Evolutionary conservation across 495 filamentous ascomycete species (phyloP).

Genomic region (Penicillium lagena): DNA sequence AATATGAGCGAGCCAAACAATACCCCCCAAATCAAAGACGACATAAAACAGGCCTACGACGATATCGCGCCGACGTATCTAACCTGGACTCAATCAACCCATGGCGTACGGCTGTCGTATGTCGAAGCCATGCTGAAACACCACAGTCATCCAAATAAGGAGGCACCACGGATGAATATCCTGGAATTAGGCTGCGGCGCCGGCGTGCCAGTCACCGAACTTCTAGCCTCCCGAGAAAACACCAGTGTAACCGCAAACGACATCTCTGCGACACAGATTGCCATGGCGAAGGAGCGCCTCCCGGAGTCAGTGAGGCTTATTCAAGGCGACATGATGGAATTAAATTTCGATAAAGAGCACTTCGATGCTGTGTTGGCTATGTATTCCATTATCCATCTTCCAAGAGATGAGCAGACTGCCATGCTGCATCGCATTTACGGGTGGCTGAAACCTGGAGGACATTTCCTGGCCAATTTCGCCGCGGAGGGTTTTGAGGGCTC

Average conservation of each 20-base stretch:
- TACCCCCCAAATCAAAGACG: conserved; percentile 7
- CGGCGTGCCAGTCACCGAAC: conserved; percentile 27
- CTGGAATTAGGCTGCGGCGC: conserved; percentile 39
- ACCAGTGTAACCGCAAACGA: conserved; percentile 31
- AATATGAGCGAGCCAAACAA: background rate
- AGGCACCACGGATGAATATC: conserved; percentile 3
- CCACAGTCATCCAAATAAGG: conserved; percentile 1
- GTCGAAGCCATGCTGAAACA: conserved; percentile 16
- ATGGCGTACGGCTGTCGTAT: conserved; percentile 23
- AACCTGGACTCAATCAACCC: conserved; percentile 23
- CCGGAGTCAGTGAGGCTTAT: conserved; percentile 13
- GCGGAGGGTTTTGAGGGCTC: conserved; percentile 10
- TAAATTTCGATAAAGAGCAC: conserved; percentile 17
- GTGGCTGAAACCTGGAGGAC: conserved; percentile 38
- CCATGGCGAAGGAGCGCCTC: conserved; percentile 18
- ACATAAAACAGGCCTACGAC: conserved; percentile 32
- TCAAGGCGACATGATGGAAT: conserved; percentile 34
- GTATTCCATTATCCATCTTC: conserved; percentile 41
- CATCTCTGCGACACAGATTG: conserved; percentile 29
- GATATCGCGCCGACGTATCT: conserved; percentile 31
- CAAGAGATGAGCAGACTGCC: conserved; percentile 28
- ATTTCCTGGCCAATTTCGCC: conserved; percentile 33
- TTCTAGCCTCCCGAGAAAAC: conserved; percentile 8
- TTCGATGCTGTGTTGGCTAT: conserved; percentile 37
- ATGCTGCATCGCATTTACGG: conserved; percentile 23